These are phyloP conservation scores for Astragalus membranaceus DNA, from an alignment of 306 rosid species.

Conservation along the genomic window DNA sequence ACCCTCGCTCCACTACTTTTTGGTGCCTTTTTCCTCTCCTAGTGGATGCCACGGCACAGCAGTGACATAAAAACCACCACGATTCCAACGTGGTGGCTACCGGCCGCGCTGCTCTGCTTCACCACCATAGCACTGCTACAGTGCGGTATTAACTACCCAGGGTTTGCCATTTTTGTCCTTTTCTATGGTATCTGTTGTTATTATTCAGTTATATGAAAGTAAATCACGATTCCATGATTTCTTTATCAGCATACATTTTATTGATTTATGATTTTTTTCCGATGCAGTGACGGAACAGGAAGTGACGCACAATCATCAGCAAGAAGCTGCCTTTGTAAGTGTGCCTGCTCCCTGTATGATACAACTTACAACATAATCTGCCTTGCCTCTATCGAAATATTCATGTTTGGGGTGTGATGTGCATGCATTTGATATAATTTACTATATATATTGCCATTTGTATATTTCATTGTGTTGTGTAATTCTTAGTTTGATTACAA, in stretches of 20 bases:
- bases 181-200: neutral
- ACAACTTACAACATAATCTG: neutral
- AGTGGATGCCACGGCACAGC: no score
- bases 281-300: conserved; percentile 40
- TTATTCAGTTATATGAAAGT: neutral
- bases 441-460: neutral
- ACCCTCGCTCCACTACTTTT: no score
- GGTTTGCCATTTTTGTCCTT: neutral
- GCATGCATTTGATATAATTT: neutral
- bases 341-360: conserved; percentile 10
- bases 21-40: no score
- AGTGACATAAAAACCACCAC: no score
- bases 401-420: neutral
- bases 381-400: neutral
- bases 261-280: neutral
- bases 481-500: neutral
- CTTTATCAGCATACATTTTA: neutral
- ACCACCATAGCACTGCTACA: no score
- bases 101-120: no score
- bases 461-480: neutral
- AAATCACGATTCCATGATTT: neutral
- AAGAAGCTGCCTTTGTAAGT: conserved; percentile 51
- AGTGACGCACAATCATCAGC: conserved; percentile 27
- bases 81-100: no score
- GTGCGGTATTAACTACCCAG: no score